Evolutionary conservation across 257 asterid genomes (phyloP), one percentile per base, ranked within the genome.

Genomic region (Sherardia arvensis): DNA sequence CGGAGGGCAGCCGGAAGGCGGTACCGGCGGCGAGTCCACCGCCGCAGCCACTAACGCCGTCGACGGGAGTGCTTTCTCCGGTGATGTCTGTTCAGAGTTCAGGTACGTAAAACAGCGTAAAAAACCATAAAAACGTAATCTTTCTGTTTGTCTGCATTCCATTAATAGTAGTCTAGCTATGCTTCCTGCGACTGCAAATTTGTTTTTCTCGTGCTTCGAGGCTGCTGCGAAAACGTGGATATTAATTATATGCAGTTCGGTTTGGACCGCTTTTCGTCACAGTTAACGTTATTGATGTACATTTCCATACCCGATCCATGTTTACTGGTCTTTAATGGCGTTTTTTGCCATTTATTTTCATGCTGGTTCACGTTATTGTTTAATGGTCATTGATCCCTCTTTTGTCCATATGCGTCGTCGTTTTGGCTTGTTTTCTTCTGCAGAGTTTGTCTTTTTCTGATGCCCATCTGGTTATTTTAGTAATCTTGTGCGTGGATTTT

Each of bases 1-100:
- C 73, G 17, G 87, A 64, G 14, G 80, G 70, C 48, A 76, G 53
- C 40, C 33, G 74, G 79, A 77, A 75, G 60, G 77, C 29, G n/a
- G 67, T 62, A 69, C 28, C 4, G 69, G 30, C 15, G 74, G 66
- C 92, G 0, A 84, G 95, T 57, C 86, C 94, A 2, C 95, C 97
- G 9, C 91, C 83, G 10, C 97, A 85, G 57, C 97, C 97, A 40
- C 86, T 80, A 22, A 92, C 97, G n/a, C 97, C 99, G 38, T 84
- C 97, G 0, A 84, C 95, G 0, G 81, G 75, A 0, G 93, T 85
- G 25, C 66, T 87, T 25, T 92, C 99, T 38, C 99, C 99, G 65
- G 98, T 83, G 43, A 61, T 89, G 43, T 92, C 99, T 28, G 75
- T 89, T 72, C 98, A 87, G 66, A 92, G 97, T 69, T 85, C 98